These are phyloP conservation scores for Paramecium caudatum DNA, from an alignment of 73 alveolate species.

Conservation along the genomic window DNA sequence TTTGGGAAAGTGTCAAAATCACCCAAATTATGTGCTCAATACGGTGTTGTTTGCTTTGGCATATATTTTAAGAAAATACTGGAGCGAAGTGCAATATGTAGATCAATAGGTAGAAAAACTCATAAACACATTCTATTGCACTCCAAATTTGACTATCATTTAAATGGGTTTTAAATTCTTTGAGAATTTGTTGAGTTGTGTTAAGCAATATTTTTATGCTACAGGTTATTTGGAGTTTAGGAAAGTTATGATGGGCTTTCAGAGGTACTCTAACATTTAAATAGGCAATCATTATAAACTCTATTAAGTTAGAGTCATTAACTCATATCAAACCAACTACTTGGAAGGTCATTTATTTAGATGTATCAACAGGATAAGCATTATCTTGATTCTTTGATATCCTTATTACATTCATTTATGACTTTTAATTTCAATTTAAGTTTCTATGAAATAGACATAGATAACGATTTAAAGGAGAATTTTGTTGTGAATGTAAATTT, in stretches of 20 bases:
- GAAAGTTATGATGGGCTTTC: conserved; percentile 51
- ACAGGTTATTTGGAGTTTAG: conserved; percentile 64
- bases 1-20: not conserved
- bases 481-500: conserved; percentile 10
- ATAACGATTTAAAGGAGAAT: conserved; percentile 49
- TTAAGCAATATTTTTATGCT: conserved; percentile 30
- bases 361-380: not conserved
- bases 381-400: not conserved
- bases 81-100: not conserved
- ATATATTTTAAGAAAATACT: conserved; percentile 21
- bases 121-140: conserved; percentile 1
- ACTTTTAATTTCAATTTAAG: conserved; percentile 46
- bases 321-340: not conserved
- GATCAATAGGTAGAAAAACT: conserved; percentile 14
- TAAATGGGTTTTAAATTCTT: conserved; percentile 49
- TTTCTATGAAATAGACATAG: conserved; percentile 58
- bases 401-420: not conserved
- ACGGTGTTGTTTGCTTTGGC: conserved; percentile 39
- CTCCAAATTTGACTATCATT: not conserved
- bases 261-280: not conserved
- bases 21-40: conserved; percentile 16
- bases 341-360: not conserved
- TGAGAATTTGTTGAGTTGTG: conserved; percentile 38
- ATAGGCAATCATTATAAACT: not conserved
- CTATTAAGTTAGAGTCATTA: not conserved